These are phyloP conservation scores for Asterochloris sp. DNA, from an alignment of 139 green algal species.

Conservation along the genomic window DNA sequence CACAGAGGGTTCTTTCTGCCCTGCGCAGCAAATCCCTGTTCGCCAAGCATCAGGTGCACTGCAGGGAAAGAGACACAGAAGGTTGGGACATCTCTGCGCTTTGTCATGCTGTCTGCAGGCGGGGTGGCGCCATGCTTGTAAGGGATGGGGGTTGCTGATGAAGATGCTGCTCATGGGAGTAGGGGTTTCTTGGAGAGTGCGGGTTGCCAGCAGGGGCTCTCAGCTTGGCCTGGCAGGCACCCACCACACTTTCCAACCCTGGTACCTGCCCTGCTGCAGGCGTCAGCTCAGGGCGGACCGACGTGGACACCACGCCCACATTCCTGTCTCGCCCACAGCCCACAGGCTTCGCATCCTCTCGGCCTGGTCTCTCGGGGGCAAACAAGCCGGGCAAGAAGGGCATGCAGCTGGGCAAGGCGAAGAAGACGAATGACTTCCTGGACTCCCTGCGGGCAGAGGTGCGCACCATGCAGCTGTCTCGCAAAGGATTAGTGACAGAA, in stretches of 20 bases:
- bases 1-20: background rate
- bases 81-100: no score
- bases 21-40: no score
- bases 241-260: no score
- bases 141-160: background rate
- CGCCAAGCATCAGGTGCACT: no score
- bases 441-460: constrained; percentile 59
- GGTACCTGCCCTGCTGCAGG: no score
- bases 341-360: background rate
- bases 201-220: background rate
- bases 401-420: constrained; percentile 82
- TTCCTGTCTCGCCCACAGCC: constrained; percentile 6
- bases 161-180: background rate
- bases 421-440: constrained; percentile 81
- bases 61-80: no score
- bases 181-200: background rate
- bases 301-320: constrained; percentile 17
- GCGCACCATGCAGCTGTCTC: background rate
- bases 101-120: no score
- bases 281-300: background rate
- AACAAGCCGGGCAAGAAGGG: constrained; percentile 34
- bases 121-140: no score
- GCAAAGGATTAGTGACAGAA: no score
- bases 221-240: background rate
- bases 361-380: background rate